Base-by-base conservation (phyloP, 2,329 filamentous ascomycete species). In the Claviceps sp. region DNA sequence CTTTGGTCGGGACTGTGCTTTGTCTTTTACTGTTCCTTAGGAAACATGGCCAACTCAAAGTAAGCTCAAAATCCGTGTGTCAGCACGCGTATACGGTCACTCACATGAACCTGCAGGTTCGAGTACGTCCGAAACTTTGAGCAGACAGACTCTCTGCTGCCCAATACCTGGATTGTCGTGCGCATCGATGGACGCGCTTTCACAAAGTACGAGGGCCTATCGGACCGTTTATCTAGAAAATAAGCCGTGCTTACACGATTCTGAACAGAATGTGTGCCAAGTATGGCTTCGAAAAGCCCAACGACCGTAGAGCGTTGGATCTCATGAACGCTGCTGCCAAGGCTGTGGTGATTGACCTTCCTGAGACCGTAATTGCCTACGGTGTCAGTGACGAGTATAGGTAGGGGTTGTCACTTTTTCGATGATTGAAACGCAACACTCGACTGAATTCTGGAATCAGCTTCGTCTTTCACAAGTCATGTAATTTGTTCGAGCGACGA, bases 251-350 rank as follows among this genome's bases (percentile, higher is more conserved):
- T 65, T 44, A 59, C 50, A 11, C 22, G 7, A 13, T 7, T 10
- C 19, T 48, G 13, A 38, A 30, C 26, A 94, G 87, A 62, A 81
- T 96, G 60, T 90, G 88, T 55, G 76, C 81, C 56, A 87, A 85
- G 66, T 93, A 97, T 70, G 72, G 72, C 22, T 97, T 97, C 63
- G 76, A 82, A 60, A 98, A 97, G 69, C 93, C 93, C 41, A 98
- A 97, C 68, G 93, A 98, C 67, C 76, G 77, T 42, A 79, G 87
- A 57, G 93, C 90, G 0, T 72, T 97, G 13, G 81, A 94, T 66
- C 81, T 98, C 58, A 97, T 98, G 91, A 98, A 98, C 62, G 81
- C 82, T 1, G 89, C 89, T 2, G 93, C 93, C n/a, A 79, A 81
- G 54, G 84, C 85, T 5, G 88, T 96, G 47, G 81, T 96, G 70